Evolutionary conservation across 345 rosid genomes (phyloP).

Genomic region (Boechera retrofracta): DNA sequence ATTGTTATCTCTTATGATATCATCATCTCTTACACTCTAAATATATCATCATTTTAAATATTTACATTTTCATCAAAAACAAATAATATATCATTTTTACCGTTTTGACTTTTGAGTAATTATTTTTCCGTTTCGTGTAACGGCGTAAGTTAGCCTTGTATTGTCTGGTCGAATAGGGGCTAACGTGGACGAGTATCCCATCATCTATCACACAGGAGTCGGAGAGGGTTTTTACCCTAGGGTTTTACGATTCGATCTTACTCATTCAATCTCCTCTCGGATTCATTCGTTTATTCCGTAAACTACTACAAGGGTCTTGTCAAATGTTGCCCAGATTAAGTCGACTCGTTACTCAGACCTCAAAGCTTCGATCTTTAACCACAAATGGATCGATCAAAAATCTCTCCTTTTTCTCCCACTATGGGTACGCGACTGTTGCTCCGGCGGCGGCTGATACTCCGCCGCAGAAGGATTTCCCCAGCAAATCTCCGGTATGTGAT

Average conservation of each 20-base stretch:
- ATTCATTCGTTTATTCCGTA: not conserved
- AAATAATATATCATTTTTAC: too few species aligned
- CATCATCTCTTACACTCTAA: too few species aligned
- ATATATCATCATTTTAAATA: too few species aligned
- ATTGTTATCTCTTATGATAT: too few species aligned
- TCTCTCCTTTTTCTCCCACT: conserved; percentile 41
- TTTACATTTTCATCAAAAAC: too few species aligned
- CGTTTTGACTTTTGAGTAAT: too few species aligned
- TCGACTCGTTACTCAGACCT: conserved; percentile 48
- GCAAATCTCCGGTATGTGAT: conserved; percentile 51
- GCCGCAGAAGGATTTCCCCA: conserved; percentile 38
- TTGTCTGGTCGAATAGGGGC: conserved; percentile 16
- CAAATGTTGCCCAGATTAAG: conserved; percentile 68
- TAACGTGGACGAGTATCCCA: conserved; percentile 40
- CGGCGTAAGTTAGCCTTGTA: conserved; percentile 31
- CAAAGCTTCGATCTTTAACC: conserved; percentile 49
- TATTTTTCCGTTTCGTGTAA: too few species aligned
- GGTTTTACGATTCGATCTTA: conserved; percentile 35
- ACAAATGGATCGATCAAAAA: conserved; percentile 39
- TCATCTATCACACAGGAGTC: conserved; percentile 6
- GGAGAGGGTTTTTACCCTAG: conserved; percentile 33
- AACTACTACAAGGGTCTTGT: not conserved
- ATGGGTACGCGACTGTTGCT: conserved; percentile 53
- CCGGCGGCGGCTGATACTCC: conserved; percentile 47
- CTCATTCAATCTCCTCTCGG: not conserved